Conservation (phyloP, 2,329 filamentous ascomycete genomes). For the Nemania abortiva region DNA sequence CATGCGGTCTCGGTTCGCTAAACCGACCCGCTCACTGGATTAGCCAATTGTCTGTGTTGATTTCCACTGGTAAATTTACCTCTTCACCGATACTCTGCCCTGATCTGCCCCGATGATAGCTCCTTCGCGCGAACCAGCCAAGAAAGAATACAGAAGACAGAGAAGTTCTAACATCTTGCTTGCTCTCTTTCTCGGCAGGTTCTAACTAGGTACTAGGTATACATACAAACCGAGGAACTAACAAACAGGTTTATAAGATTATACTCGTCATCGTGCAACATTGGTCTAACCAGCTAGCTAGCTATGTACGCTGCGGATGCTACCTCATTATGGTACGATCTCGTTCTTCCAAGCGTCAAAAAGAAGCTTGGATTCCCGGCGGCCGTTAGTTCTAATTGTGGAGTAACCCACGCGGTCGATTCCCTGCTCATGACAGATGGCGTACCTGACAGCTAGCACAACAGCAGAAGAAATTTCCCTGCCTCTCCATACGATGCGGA, state of each 20-base stretch:
- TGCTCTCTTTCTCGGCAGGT: neutral
- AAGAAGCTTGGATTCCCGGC: slow-evolving; percentile 7
- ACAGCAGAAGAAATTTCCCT: slow-evolving; percentile 9
- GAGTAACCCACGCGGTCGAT: slow-evolving; percentile 26
- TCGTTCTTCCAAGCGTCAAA: neutral
- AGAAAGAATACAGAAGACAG: neutral
- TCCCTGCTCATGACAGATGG: slow-evolving; percentile 20
- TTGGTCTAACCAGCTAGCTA: neutral
- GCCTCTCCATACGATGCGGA: neutral
- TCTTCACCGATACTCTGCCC: slow-evolving; percentile 46
- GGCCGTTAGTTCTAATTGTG: slow-evolving; percentile 8
- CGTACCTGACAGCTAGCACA: slow-evolving; percentile 2
- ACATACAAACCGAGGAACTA: too few relatives aligned
- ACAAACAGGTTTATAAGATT: neutral
- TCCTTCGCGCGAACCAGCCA: neutral
- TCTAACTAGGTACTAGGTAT: neutral
- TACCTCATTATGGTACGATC: neutral
- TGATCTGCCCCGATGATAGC: slow-evolving; percentile 26
- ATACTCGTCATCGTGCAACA: neutral
- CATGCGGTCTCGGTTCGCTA: slow-evolving; percentile 17
- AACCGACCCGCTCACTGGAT: slow-evolving; percentile 36
- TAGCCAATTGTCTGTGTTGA: slow-evolving; percentile 41
- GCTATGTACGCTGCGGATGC: neutral
- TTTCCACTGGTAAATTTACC: slow-evolving; percentile 41
- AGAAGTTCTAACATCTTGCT: neutral